Percentiles rank a stretch among this genome's conserved stretches.
phyloP scores from a whole-genome alignment of 345 rosid genomes.

The Eucalyptus albens region DNA sequence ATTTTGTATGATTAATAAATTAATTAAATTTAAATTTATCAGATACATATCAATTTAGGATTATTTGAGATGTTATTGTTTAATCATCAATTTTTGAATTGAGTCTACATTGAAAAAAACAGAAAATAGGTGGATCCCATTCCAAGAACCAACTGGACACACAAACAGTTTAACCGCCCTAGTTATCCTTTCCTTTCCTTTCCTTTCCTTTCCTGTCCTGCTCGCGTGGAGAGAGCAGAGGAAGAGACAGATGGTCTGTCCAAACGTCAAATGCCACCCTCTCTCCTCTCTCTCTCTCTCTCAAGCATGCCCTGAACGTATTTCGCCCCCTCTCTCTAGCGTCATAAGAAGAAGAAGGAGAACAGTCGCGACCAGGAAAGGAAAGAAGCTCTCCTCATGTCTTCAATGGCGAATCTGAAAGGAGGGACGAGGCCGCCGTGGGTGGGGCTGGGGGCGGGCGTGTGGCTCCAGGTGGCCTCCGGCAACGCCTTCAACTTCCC shows the following conservation, averaged over 20 bases:
- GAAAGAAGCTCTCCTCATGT: background rate
- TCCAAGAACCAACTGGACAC: background rate
- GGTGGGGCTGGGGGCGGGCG: slow-evolving; percentile 62
- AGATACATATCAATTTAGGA: too few relatives aligned
- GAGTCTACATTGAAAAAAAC: background rate
- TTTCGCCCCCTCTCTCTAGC: background rate
- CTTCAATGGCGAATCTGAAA: slow-evolving; percentile 25
- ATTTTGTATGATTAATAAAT: too few relatives aligned
- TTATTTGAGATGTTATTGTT: too few relatives aligned
- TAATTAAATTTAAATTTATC: too few relatives aligned
- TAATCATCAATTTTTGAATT: too few relatives aligned
- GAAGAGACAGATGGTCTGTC: background rate
- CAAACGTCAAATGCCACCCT: background rate
- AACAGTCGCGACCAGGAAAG: background rate
- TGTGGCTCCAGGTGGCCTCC: slow-evolving; percentile 58
- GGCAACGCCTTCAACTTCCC: slow-evolving; percentile 66
- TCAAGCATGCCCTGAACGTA: background rate
- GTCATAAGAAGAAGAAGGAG: background rate
- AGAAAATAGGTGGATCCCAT: background rate
- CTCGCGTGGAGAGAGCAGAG: background rate
- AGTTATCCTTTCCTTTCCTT: background rate
- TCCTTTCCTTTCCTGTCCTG: background rate
- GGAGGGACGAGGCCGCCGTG: slow-evolving; percentile 64
- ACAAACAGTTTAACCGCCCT: background rate
- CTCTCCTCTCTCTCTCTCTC: background rate